phyloP scores from a whole-genome alignment of 345 rosid species.

The Populus pruinosa region DNA sequence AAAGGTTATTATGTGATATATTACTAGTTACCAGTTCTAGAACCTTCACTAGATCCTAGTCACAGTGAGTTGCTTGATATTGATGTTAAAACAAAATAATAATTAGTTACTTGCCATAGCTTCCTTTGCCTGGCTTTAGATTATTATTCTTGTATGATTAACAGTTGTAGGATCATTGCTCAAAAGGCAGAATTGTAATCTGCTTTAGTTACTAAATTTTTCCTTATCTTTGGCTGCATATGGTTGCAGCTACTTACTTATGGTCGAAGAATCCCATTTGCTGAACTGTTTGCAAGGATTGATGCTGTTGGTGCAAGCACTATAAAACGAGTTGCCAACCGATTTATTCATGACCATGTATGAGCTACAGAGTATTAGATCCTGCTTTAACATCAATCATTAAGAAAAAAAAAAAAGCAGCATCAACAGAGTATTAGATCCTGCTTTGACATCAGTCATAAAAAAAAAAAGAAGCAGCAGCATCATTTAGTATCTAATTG shows the following conservation, averaged over 20 bases:
- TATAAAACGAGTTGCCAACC: constrained; percentile 83
- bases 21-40: too few relatives aligned
- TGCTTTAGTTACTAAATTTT: neutral
- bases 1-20: too few relatives aligned
- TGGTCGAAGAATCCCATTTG: constrained; percentile 85
- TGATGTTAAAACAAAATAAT: neutral
- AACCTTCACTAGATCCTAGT: neutral
- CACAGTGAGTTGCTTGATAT: neutral
- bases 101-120: neutral
- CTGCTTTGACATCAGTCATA: neutral
- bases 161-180: neutral
- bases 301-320: constrained; percentile 91
- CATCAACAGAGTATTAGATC: neutral
- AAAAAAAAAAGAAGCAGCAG: too few relatives aligned
- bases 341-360: constrained; percentile 86
- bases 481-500: neutral
- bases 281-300: constrained; percentile 87
- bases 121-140: neutral
- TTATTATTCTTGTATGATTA: neutral
- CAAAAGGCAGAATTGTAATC: neutral
- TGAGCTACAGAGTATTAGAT: neutral
- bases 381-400: neutral
- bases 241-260: constrained; percentile 80
- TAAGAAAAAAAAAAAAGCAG: too few relatives aligned
- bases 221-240: neutral